Base-by-base conservation (phyloP, 768 basidiomycete species). In the Serendipita sp. region DNA sequence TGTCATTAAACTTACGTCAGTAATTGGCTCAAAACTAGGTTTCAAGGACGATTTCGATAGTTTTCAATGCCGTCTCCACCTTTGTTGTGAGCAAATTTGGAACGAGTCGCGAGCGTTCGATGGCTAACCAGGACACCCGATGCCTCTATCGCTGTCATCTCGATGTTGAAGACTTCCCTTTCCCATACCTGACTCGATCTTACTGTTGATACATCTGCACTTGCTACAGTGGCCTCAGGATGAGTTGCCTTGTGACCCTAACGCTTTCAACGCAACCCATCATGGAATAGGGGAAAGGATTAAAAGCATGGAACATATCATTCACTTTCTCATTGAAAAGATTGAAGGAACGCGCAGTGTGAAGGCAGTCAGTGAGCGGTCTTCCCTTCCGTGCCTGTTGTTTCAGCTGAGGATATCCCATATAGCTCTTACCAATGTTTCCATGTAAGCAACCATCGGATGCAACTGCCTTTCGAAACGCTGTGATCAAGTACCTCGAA, bases 361-460 rank as follows among this genome's bases (percentile, higher is more conserved):
- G 31, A 58, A 58, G 53, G 24, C 31, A 33, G 53, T 58, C 53
- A 58, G 53, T 58, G 45, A 48, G 45, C 45, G 31, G 9, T 28
- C n/a, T 20, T 38, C 34, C 34, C 34, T 38, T 38, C 13, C 34
- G 34, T 13, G 34, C 13, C 13, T 38, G 13, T 38, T 38, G 3
- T 38, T 38, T 38, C 34, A 38, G 34, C 34, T 38, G 34, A 38
- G 34, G 34, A 38, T 38, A 38, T 38, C 3, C 13, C 30, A 4
- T 33, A 26, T 61, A 81, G 79, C 73, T 79, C 42, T 67, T 82
- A 24, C 70, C 78, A 16, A 76, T 72, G 4, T 81, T 82, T 67
- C 81, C 81, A 3, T 82, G 81, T 68, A 56, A 66, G 62, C 76
- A 77, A 64, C 81, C 81, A n/a, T 75, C 79, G 0, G 79, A 81